phyloP scores from a whole-genome alignment of 2,329 filamentous ascomycete genomes.

The Colletotrichum trifolii region DNA sequence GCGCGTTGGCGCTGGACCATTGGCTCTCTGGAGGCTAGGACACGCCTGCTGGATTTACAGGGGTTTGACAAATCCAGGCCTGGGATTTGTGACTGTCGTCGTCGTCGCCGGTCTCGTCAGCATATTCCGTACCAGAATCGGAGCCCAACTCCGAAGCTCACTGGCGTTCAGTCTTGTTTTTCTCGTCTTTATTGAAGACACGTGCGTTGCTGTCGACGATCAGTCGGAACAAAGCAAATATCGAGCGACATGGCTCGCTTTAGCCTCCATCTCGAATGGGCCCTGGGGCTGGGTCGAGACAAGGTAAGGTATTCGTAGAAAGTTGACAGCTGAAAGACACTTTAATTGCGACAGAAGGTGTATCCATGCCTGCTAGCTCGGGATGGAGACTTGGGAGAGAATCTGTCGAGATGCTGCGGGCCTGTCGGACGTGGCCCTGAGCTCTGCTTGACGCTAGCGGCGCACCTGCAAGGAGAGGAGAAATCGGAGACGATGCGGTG shows the following conservation, averaged over 20 bases:
- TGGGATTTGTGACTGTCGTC: conserved; percentile 7
- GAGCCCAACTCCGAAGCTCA: too few relatives aligned
- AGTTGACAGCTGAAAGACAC: conserved; percentile 14
- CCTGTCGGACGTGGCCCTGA: conserved; percentile 12
- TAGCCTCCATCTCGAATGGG: not conserved
- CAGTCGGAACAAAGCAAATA: conserved; percentile 1
- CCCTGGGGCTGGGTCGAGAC: not conserved
- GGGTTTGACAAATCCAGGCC: not conserved
- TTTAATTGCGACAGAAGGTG: conserved; percentile 21
- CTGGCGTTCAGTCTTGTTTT: too few relatives aligned
- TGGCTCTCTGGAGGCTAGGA: not conserved
- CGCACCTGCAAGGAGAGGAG: too few relatives aligned
- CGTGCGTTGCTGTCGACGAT: not conserved
- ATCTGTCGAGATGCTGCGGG: not conserved
- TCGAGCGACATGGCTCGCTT: conserved; percentile 18
- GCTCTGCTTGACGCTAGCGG: not conserved
- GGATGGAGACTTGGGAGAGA: too few relatives aligned
- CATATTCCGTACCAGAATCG: too few relatives aligned
- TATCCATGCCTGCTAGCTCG: not conserved
- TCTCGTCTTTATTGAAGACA: not conserved
- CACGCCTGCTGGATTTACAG: not conserved
- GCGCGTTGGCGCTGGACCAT: conserved; percentile 18
- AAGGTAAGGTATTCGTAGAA: not conserved
- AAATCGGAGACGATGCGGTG: too few relatives aligned
- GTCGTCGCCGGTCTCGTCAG: conserved; percentile 6